Evolutionary conservation across 108 stramenopile species (phyloP).

Genomic region (Pseudonitzschia multiseries): DNA sequence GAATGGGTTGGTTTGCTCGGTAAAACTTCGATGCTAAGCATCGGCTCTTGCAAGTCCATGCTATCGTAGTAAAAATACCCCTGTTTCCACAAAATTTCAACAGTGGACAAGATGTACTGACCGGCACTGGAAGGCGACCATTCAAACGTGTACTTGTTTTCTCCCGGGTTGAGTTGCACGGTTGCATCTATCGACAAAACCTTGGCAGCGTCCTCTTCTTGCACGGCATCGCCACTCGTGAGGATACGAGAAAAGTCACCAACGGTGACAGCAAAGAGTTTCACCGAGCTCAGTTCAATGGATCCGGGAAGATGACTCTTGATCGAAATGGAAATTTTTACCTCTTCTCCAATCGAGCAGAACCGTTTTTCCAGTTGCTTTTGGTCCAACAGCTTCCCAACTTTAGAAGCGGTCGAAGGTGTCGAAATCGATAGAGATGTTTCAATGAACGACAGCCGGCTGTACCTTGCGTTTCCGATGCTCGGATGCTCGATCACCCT

Average conservation of each 20-base stretch:
- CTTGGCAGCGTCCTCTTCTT: constrained; percentile 67
- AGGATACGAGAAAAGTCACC: constrained; percentile 49
- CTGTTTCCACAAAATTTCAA: constrained; percentile 74
- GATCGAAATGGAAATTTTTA: constrained; percentile 43
- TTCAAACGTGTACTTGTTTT: constrained; percentile 53
- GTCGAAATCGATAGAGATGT: constrained; percentile 48
- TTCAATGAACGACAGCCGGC: constrained; percentile 61
- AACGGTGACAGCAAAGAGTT: constrained; percentile 57
- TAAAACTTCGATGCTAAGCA: constrained; percentile 69
- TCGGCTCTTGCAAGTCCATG: constrained; percentile 48
- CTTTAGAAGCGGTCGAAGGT: constrained; percentile 27
- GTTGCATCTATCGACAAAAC: constrained; percentile 44
- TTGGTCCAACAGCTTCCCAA: constrained; percentile 47
- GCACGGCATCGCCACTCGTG: constrained; percentile 41
- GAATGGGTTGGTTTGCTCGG: constrained; percentile 78
- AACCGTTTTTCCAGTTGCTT: constrained; percentile 56
- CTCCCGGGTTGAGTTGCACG: constrained; percentile 47
- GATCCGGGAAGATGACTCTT: constrained; percentile 60
- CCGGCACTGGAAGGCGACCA: constrained; percentile 66
- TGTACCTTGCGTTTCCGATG: constrained; percentile 52
- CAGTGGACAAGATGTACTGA: constrained; percentile 60
- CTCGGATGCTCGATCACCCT: constrained; percentile 51
- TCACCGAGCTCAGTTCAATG: constrained; percentile 55
- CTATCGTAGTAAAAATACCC: constrained; percentile 73
- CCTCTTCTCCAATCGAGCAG: constrained; percentile 62